Conservation (phyloP, 2,329 filamentous ascomycete genomes). For the Fusarium zealandicum region DNA sequence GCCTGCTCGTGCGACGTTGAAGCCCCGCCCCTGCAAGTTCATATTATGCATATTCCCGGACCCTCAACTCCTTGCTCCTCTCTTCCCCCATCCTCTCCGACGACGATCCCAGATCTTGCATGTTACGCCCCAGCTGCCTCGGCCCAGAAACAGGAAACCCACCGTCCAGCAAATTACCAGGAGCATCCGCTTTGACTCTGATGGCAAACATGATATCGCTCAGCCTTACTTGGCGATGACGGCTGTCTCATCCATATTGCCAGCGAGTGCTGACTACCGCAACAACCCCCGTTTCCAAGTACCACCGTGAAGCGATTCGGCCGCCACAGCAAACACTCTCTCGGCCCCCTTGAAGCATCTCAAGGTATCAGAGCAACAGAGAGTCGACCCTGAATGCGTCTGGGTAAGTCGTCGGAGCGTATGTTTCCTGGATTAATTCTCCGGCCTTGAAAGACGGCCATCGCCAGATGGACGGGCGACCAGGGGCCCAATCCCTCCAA, state of each 20-base stretch:
- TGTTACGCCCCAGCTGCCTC: conserved; percentile 3
- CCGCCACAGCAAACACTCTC: neutral
- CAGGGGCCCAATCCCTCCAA: conserved; percentile 27
- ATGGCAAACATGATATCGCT: conserved; percentile 5
- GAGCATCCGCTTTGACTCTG: conserved; percentile 20
- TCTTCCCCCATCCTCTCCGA: conserved; percentile 1
- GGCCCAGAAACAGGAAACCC: conserved; percentile 9
- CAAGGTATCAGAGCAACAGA: conserved; percentile 11
- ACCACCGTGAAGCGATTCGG: neutral
- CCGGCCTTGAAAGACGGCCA: conserved; percentile 17
- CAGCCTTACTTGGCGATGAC: conserved; percentile 10
- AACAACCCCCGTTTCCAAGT: neutral
- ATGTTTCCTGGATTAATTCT: conserved; percentile 22
- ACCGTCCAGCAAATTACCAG: conserved; percentile 22
- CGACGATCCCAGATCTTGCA: conserved; percentile 14
- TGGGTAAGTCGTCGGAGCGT: conserved; percentile 4
- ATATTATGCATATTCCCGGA: conserved; percentile 35
- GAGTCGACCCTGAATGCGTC: conserved; percentile 4
- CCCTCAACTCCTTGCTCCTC: neutral
- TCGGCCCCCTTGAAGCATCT: neutral
- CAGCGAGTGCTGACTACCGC: conserved; percentile 18
- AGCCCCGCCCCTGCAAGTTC: conserved; percentile 25
- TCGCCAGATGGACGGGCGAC: conserved; percentile 12
- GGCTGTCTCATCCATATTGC: conserved; percentile 32
- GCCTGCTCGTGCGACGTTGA: conserved; percentile 29